These are phyloP conservation scores for Boletus rex-veris DNA, from an alignment of 768 basidiomycete genomes.

Conservation along the genomic window DNA sequence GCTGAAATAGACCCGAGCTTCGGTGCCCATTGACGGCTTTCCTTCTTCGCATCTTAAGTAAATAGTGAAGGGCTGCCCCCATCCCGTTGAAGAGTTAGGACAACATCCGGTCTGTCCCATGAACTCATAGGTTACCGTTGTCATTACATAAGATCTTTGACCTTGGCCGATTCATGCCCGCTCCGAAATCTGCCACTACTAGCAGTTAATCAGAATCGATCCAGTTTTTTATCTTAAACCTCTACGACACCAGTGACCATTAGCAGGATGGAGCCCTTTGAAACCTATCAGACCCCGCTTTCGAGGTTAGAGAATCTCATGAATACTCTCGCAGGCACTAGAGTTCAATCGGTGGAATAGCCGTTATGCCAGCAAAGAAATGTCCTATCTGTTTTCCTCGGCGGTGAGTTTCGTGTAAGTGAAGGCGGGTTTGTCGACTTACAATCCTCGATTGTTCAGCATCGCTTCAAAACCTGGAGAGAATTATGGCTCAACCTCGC, in stretches of 20 bases:
- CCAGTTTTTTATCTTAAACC: neutral
- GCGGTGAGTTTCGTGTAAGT: constrained; percentile 49
- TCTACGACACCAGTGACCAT: neutral
- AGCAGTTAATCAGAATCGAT: neutral
- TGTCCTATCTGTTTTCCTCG: constrained; percentile 95
- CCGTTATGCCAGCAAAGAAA: constrained; percentile 99
- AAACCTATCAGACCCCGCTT: constrained; percentile 79
- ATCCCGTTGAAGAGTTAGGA: too few relatives aligned
- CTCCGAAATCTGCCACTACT: neutral
- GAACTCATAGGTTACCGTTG: too few relatives aligned
- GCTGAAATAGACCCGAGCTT: too few relatives aligned
- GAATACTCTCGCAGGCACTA: neutral
- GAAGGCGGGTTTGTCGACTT: neutral
- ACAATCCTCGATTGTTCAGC: constrained; percentile 44
- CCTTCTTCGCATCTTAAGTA: neutral
- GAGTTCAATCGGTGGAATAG: constrained; percentile 38
- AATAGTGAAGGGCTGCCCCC: too few relatives aligned
- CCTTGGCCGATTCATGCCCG: neutral
- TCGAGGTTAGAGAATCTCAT: constrained; percentile 52
- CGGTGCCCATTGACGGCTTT: neutral
- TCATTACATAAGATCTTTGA: neutral
- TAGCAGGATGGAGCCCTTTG: constrained; percentile 53
- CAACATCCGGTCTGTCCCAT: too few relatives aligned
- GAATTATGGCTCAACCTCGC: constrained; percentile 95
- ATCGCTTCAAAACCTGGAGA: constrained; percentile 94